Conservation (phyloP, 2,329 filamentous ascomycete genomes). For the Venturia nashicola region DNA sequence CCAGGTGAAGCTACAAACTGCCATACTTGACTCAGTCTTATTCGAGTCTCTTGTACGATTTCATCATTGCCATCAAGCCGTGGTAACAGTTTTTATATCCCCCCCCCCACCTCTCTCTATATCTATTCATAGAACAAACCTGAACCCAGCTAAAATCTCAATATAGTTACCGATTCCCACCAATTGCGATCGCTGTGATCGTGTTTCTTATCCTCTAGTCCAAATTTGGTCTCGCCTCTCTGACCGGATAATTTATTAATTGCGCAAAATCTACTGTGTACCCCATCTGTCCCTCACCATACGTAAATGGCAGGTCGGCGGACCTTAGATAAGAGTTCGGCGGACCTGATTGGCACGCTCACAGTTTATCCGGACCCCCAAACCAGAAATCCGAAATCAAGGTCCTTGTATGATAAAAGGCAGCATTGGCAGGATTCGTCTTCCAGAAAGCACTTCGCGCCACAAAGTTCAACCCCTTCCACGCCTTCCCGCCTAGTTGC, state of each 20-base stretch:
- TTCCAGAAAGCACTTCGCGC: neutral
- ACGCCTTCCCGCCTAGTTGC: neutral
- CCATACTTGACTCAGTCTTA: neutral
- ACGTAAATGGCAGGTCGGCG: too few species aligned
- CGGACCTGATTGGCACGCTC: neutral
- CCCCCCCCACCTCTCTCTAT: neutral
- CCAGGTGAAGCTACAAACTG: constrained; percentile 1
- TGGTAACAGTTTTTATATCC: neutral
- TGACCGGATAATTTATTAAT: neutral
- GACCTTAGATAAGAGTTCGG: too few species aligned
- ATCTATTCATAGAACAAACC: neutral
- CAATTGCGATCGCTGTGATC: neutral
- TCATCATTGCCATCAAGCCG: neutral
- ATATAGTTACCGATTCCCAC: neutral
- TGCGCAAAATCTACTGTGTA: neutral
- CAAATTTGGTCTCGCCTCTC: neutral
- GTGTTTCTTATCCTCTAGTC: neutral
- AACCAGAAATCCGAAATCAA: neutral
- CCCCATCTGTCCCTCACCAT: neutral
- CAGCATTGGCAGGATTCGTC: neutral
- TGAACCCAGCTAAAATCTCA: neutral
- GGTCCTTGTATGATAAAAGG: neutral
- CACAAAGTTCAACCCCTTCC: neutral
- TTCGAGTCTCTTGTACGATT: too few species aligned
- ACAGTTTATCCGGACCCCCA: neutral